Percentiles rank a stretch among this genome's conserved stretches.
Evolutionary conservation across 495 filamentous ascomycete species (phyloP).

Genomic region (Daldinia concentrica): DNA sequence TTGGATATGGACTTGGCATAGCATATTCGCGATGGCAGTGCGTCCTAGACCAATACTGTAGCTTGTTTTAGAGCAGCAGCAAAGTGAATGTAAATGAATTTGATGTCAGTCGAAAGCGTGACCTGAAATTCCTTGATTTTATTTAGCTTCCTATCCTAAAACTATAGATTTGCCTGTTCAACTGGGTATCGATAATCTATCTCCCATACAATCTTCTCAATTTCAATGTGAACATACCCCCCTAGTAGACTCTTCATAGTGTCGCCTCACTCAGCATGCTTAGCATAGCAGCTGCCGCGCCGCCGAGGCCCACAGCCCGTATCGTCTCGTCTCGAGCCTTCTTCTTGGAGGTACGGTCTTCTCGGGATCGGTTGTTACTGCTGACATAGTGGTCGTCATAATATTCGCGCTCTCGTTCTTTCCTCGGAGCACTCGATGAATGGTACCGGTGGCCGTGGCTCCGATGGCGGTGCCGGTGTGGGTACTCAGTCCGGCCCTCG

Average conservation of each 20-base stretch:
- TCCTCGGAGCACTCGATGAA: constrained; percentile 21
- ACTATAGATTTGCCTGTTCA: neutral
- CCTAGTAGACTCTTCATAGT: constrained; percentile 17
- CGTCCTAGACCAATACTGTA: neutral
- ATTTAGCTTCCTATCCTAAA: neutral
- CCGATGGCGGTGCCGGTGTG: constrained; percentile 28
- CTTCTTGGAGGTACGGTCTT: constrained; percentile 46
- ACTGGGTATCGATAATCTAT: constrained; percentile 16
- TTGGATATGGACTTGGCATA: neutral
- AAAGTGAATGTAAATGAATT: too few species aligned
- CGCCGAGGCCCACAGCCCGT: constrained; percentile 59
- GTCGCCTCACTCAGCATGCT: constrained; percentile 62
- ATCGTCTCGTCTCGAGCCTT: constrained; percentile 53
- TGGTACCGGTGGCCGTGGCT: constrained; percentile 35
- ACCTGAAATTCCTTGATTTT: neutral
- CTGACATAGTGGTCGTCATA: constrained; percentile 32
- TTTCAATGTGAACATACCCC: neutral
- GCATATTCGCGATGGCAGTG: neutral
- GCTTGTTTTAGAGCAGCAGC: too few species aligned
- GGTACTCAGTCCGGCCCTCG: constrained; percentile 6
- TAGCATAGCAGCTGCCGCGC: constrained; percentile 60
- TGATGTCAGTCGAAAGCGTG: neutral
- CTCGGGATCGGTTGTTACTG: constrained; percentile 11
- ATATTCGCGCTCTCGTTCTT: constrained; percentile 33
- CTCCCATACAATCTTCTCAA: neutral